Evolutionary conservation across 352 stramenopile species (phyloP).

Genomic region (Globisporangium apiculatum): DNA sequence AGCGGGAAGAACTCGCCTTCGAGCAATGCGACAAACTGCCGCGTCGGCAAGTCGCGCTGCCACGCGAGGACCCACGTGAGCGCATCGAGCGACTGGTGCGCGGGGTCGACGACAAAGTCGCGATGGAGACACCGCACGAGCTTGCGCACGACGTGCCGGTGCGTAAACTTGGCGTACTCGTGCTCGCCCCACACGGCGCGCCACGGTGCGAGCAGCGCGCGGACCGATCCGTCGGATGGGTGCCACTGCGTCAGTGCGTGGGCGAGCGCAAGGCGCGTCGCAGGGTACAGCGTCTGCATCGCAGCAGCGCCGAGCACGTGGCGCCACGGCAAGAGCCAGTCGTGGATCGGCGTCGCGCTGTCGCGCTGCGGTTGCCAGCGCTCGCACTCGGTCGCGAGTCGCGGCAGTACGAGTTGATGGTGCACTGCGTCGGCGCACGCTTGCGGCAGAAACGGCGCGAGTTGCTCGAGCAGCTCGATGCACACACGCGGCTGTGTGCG

Average conservation of each 20-base stretch:
- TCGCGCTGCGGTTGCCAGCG: constrained; percentile 46
- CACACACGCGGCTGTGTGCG: constrained; percentile 29
- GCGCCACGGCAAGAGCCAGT: constrained; percentile 75
- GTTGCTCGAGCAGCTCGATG: constrained; percentile 33
- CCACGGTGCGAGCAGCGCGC: constrained; percentile 63
- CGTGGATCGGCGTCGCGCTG: constrained; percentile 42
- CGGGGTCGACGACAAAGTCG: constrained; percentile 77
- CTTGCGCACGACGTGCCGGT: constrained; percentile 71
- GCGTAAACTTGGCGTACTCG: constrained; percentile 82
- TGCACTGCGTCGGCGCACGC: constrained; percentile 52
- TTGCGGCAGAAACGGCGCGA: constrained; percentile 42
- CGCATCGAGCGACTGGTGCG: constrained; percentile 57
- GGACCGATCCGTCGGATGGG: constrained; percentile 60
- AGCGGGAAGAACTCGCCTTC: constrained; percentile 90
- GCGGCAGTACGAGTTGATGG: constrained; percentile 50
- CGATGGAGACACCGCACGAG: constrained; percentile 68
- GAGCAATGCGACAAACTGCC: constrained; percentile 75
- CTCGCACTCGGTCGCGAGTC: constrained; percentile 65
- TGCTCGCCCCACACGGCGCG: constrained; percentile 60
- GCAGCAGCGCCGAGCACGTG: constrained; percentile 29
- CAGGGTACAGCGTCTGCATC: constrained; percentile 52
- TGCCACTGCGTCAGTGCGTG: constrained; percentile 75
- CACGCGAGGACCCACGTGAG: constrained; percentile 74
- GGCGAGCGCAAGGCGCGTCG: constrained; percentile 58
- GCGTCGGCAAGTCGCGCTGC: constrained; percentile 53